These are phyloP conservation scores for Ceriops zippeliana DNA, from an alignment of 345 rosid genomes.

Conservation along the genomic window DNA sequence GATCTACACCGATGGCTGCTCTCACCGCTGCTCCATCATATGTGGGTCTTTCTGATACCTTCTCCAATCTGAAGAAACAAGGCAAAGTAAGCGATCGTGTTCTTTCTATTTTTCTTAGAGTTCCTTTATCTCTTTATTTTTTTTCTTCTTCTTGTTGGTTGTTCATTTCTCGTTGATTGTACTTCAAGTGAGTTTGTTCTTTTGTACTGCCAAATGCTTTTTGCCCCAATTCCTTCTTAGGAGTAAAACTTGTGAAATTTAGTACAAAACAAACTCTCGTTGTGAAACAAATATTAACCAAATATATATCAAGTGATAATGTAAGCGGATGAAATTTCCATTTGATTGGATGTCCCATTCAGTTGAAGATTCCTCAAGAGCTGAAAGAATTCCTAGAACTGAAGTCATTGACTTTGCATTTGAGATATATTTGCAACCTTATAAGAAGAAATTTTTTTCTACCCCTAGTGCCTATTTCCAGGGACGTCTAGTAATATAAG, in stretches of 20 bases:
- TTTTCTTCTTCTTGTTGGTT: too few relatives aligned
- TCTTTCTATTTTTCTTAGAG: not conserved
- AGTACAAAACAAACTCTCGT: too few relatives aligned
- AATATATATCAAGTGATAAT: not conserved
- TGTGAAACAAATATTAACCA: too few relatives aligned
- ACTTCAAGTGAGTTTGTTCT: too few relatives aligned
- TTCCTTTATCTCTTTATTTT: not conserved
- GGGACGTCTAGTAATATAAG: too few relatives aligned
- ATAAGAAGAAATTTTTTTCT: not conserved
- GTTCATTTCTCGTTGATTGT: too few relatives aligned
- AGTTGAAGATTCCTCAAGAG: not conserved
- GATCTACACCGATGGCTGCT: conserved; percentile 51
- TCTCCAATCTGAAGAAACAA: conserved; percentile 51
- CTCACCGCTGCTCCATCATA: conserved; percentile 34
- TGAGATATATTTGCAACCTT: not conserved
- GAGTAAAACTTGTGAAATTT: too few relatives aligned
- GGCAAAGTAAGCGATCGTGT: conserved; percentile 51
- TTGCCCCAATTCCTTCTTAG: too few relatives aligned
- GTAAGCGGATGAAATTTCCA: too few relatives aligned
- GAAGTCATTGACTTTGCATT: not conserved
- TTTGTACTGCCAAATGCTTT: too few relatives aligned
- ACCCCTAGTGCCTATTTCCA: not conserved
- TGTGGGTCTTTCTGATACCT: conserved; percentile 57
- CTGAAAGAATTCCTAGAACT: not conserved
- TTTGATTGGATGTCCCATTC: too few relatives aligned